Conservation (phyloP, 225 moss, liverwort and hornwort genomes). For the Straminergon stramineum region DNA sequence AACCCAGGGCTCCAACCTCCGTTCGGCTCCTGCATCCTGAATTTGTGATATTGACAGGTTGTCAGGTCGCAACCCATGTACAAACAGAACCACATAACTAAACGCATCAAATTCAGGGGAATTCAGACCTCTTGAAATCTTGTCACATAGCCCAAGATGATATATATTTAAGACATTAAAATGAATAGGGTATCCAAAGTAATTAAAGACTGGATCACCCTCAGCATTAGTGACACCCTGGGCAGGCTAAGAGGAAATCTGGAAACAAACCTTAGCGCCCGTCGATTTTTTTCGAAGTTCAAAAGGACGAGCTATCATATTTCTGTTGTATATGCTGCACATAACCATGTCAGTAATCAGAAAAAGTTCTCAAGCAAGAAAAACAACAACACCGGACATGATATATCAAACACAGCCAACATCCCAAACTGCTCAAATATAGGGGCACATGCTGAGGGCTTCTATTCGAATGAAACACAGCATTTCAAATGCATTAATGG, state of each 20-base stretch:
- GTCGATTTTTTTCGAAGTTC: neutral
- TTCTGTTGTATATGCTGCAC: conserved; percentile 36
- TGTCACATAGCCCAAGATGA: neutral
- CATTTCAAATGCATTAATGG: neutral
- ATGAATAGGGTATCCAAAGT: neutral
- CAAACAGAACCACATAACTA: neutral
- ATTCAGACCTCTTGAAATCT: neutral
- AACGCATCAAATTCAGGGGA: neutral
- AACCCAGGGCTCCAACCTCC: conserved; percentile 43
- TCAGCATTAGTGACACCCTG: neutral
- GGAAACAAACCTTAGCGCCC: conserved; percentile 17
- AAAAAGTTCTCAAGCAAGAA: neutral
- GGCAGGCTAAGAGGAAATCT: neutral
- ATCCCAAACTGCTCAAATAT: neutral
- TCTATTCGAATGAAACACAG: neutral
- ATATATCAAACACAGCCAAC: neutral
- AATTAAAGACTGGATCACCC: neutral
- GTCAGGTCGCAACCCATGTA: neutral
- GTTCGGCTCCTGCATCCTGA: conserved; percentile 38
- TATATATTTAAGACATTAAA: neutral
- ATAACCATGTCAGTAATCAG: neutral
- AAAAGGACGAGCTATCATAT: conserved; percentile 31
- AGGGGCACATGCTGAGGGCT: neutral
- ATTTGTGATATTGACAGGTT: neutral
- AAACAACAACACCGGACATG: neutral